Evolutionary conservation across 148 eudicot species (phyloP), one percentile per base, ranked within the genome.

Genomic region (Fagopyrum esculentum): DNA sequence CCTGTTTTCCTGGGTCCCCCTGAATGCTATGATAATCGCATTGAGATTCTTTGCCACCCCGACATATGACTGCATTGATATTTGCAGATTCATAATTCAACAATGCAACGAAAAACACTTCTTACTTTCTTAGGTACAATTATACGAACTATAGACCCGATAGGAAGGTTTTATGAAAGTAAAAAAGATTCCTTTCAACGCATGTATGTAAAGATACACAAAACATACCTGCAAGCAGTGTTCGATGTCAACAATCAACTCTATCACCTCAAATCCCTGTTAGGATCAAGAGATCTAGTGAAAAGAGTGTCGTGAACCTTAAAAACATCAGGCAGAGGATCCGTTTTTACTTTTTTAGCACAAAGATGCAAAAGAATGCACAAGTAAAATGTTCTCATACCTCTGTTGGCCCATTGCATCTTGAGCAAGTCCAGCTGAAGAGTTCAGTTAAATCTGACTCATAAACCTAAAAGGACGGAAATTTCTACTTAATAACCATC

Each of bases 1-100:
- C 99, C 98, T 95, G 87, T 69, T 76, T 74, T 89, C 98, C 76
- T 95, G 97, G 55, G 97, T 95, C 64, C 98, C 98, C 78, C 98
- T 82, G 75, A 95, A 95, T 54, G 98, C 97, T 86, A 95, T 83
- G 73, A 95, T 90, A 74, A 86, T 83, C 30, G 98, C 96, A 77
- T 92, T 88, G 47, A 92, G 88, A 84, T 89, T 84, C 66, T 77
- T 75, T 75, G 97, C 91, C 56, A 95, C 88, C 60, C 98, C 98
- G 75, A 95, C 98, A 84, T 87, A 95, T 79, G 93, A 97, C 97
- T 95, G 88, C 83, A 78, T 16, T 8, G 15, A 45, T 17, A 71
- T n/a, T 45, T 71, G 75, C 15, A 69, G n/a, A 78, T 15, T 64
- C 69, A 64, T 64, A 64, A 7, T 30, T 30, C 69, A 64, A 64